Evolutionary conservation across 139 green algal species (phyloP), one percentile per base, ranked within the genome.

Genomic region (Microglena sp.): DNA sequence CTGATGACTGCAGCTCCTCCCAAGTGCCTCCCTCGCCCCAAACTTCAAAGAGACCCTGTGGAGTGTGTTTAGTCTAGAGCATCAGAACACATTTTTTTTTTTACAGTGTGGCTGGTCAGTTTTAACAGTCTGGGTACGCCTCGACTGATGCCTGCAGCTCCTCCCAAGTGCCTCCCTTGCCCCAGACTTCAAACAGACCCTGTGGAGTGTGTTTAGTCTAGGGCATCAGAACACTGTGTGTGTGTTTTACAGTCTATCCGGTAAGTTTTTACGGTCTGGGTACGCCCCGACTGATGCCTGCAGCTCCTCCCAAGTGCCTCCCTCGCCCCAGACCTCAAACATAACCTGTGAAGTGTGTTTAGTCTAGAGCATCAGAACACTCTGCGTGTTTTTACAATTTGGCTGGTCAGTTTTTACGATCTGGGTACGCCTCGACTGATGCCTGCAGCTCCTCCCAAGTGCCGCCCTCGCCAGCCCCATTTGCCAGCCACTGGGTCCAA

Each of bases 251-350:
- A 24, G 40, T 50, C 15, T 18, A 18, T 50, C 15, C 15, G 15
- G 40, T 50, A 11, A 50, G 40, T 18, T 24, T 50, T 18, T 18
- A 50, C 15, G 15, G 40, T 18, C 18, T 18, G 15, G 40, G 15
- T 18, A 50, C 40, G 15, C 18, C 15, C 40, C 18, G 40, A 11
- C 15, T 50, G 40, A 50, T 50, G 40, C 40, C 18, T 50, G 40
- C 40, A 50, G 40, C 40, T 11, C 40, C 40, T 50, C 40, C 15
- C 40, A 24, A 11, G 40, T 84, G 3, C 32, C 45, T 3, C 81
- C 89, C 45, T 94, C 82, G 27, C 86, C 89, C 89, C 89, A 96
- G 11, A 94, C 22, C 54, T 96, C 88, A 27, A 93, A 40, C 26
- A 59, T 26, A 7, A 28, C 56, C 56, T 64, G 18, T 43, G 29